phyloP scores from a whole-genome alignment of 2,329 filamentous ascomycete species.

The Apiospora pterosperma region DNA sequence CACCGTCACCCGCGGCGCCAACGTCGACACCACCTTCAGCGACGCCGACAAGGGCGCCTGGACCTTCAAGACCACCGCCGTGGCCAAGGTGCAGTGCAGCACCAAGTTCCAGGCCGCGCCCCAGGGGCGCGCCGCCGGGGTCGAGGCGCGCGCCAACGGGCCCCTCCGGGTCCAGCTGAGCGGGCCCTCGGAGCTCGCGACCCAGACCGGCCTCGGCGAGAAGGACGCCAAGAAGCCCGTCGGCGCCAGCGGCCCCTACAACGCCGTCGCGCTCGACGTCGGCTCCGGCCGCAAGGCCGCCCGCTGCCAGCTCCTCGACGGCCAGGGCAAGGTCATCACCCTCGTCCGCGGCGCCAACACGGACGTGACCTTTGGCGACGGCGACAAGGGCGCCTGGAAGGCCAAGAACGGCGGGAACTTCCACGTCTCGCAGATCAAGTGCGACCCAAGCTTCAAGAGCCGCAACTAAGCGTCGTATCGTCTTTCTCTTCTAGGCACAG shows the following conservation, averaged over 20 bases:
- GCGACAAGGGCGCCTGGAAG: not conserved
- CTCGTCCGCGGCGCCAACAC: not conserved
- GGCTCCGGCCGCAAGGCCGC: not conserved
- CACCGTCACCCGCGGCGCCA: not conserved
- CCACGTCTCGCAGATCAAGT: conserved; percentile 1
- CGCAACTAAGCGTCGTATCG: not conserved
- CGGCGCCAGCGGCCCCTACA: not conserved
- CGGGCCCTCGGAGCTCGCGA: not conserved
- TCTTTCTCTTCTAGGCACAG: too few species aligned
- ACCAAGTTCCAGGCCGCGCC: not conserved
- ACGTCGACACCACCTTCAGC: conserved; percentile 3
- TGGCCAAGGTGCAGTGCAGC: not conserved
- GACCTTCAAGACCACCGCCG: not conserved
- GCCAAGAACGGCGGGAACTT: not conserved
- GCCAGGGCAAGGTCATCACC: not conserved
- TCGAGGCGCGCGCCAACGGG: not conserved
- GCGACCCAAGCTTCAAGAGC: conserved; percentile 3
- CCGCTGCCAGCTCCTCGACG: not conserved
- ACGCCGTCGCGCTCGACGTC: not conserved
- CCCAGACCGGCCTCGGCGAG: not conserved
- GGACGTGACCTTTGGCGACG: not conserved
- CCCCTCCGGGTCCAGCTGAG: not conserved
- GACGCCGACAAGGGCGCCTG: conserved; percentile 2
- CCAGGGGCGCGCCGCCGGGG: not conserved
- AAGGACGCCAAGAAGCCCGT: not conserved